Conservation (phyloP, 2,329 filamentous ascomycete genomes). For the Metarhizium anisopliae region DNA sequence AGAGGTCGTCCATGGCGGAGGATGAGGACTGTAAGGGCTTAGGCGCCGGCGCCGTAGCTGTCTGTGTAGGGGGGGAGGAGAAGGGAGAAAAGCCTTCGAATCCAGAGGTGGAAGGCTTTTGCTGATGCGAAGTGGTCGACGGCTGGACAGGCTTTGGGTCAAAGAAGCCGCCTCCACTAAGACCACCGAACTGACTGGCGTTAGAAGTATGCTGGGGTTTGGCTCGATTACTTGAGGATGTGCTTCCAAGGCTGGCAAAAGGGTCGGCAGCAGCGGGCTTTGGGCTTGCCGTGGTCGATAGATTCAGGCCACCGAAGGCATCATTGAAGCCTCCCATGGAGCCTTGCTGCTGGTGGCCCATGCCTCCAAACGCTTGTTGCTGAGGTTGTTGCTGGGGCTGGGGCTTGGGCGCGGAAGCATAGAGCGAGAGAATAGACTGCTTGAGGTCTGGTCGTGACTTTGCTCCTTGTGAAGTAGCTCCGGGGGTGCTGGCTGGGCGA, state of each 20-base stretch:
- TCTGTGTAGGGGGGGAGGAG: constrained; percentile 30
- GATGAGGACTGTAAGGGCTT: constrained; percentile 38
- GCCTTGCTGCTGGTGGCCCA: constrained; percentile 45
- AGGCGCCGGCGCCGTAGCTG: constrained; percentile 18
- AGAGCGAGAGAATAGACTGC: constrained; percentile 92
- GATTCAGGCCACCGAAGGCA: constrained; percentile 51
- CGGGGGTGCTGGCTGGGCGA: constrained; percentile 72
- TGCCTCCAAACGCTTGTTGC: constrained; percentile 50
- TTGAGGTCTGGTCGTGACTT: constrained; percentile 88
- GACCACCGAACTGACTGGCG: constrained; percentile 36
- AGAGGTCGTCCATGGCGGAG: constrained; percentile 66
- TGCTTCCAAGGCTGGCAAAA: constrained; percentile 51
- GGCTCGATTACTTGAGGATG: constrained; percentile 22
- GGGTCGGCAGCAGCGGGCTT: constrained; percentile 40
- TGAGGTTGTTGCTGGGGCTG: constrained; percentile 40
- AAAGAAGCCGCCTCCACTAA: constrained; percentile 76
- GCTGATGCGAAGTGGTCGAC: constrained; percentile 38
- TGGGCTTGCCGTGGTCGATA: constrained; percentile 27
- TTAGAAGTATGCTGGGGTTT: constrained; percentile 24
- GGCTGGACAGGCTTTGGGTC: constrained; percentile 59
- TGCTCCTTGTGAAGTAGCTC: constrained; percentile 47
- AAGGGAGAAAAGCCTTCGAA: constrained; percentile 62
- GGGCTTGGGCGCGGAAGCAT: constrained; percentile 76
- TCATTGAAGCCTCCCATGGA: constrained; percentile 62
- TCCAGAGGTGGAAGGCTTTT: constrained; percentile 46